Evolutionary conservation across 1,284 basidiomycete genomes (phyloP).

Genomic region (Veloporphyrellus conicus): DNA sequence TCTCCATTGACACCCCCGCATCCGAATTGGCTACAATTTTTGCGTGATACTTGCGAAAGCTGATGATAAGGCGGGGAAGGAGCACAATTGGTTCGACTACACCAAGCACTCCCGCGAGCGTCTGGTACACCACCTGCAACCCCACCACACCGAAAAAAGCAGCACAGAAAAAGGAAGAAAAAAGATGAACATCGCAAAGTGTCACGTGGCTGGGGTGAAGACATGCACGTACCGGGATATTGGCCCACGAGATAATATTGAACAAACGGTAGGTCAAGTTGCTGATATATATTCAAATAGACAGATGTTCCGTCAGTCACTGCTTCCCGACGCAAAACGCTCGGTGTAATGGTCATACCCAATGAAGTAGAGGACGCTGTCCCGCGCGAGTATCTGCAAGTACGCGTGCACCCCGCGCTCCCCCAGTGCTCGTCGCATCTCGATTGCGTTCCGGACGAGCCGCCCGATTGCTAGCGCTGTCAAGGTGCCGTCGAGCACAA

Average conservation of each 20-base stretch:
- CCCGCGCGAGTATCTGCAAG: constrained; percentile 3
- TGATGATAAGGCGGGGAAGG: constrained; percentile 10
- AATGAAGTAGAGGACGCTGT: constrained; percentile 8
- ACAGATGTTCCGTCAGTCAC: not conserved
- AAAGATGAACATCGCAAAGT: not conserved
- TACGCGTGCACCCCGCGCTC: not conserved
- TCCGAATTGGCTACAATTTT: constrained; percentile 3
- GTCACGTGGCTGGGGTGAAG: not conserved
- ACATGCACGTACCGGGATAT: constrained; percentile 1
- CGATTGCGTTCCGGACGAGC: not conserved
- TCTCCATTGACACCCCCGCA: constrained; percentile 3
- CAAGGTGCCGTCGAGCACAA: constrained; percentile 5
- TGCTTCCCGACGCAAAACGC: not conserved
- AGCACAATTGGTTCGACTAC: constrained; percentile 5
- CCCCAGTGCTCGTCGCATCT: not conserved
- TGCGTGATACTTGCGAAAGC: constrained; percentile 6
- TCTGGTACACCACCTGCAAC: not conserved
- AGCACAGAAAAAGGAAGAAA: not conserved
- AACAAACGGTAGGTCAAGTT: constrained; percentile 1
- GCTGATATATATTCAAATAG: not conserved
- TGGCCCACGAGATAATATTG: not conserved
- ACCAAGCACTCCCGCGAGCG: not conserved
- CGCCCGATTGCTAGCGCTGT: constrained; percentile 1
- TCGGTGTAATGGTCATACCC: not conserved
- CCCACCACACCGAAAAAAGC: not conserved